phyloP scores from a whole-genome alignment of 805 yeast species.

The Yamadazyma laniorum region DNA sequence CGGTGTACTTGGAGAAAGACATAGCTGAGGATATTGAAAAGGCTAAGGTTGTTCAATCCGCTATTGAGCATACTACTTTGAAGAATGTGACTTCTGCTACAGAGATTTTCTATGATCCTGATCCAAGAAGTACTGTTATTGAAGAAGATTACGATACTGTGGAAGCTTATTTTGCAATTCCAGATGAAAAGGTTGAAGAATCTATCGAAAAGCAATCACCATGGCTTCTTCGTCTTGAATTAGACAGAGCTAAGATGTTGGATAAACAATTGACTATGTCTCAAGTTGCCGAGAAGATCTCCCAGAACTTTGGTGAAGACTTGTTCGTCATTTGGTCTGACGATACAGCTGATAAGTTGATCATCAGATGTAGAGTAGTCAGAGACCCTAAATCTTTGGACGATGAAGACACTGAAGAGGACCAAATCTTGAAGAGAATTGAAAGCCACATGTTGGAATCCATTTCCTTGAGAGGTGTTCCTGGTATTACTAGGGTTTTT shows the following conservation, averaged over 20 bases:
- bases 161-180: constrained; percentile 94
- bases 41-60: constrained; percentile 94
- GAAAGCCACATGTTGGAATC: constrained; percentile 96
- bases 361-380: constrained; percentile 96
- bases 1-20: constrained; percentile 83
- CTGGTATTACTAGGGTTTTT: constrained; percentile 85
- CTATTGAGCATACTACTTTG: constrained; percentile 93
- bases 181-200: constrained; percentile 96
- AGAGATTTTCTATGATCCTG: constrained; percentile 96
- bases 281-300: constrained; percentile 94
- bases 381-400: constrained; percentile 93
- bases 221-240: constrained; percentile 93
- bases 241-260: constrained; percentile 98
- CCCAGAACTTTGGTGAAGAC: constrained; percentile 90
- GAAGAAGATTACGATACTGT: constrained; percentile 97
- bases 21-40: constrained; percentile 85
- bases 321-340: constrained; percentile 98
- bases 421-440: constrained; percentile 89
- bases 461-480: constrained; percentile 92
- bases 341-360: constrained; percentile 95
- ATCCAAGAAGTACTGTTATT: constrained; percentile 94
- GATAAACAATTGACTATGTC: constrained; percentile 98
- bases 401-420: constrained; percentile 96
- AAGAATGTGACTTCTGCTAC: constrained; percentile 96
- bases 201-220: constrained; percentile 94